Base-by-base conservation (phyloP, 176 grass and related monocot species). In the Echinochloa phyllopogon region DNA sequence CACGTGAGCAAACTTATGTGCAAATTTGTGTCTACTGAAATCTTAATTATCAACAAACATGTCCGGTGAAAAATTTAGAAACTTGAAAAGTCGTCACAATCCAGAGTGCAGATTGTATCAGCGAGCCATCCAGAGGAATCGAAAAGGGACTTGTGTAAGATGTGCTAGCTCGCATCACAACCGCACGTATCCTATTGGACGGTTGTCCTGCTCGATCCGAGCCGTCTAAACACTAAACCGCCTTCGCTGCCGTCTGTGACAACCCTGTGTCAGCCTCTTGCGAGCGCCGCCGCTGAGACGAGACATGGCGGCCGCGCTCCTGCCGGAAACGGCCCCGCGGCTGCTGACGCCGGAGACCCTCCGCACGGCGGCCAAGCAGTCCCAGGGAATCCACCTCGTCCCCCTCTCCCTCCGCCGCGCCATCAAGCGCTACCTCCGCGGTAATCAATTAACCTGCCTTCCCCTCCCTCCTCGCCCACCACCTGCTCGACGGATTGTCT, bases 361-460 rank as follows among this genome's bases (percentile, higher is more conserved):
- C 42, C 91, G 91, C 48, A 80, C 87, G 40, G 93, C 89, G 70
- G 91, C 96, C 10, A 98, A 92, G 83, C 96, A 98, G 76, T 98
- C 96, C 15, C 78, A 93, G 83, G 93, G 93, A 9, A 93, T 98
- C 71, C 87, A 92, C 57, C 87, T 85, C 53, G 83, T 98, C 14
- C 95, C 89, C 47, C 82, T 95, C 80, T 80, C 89, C 66, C 96
- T 98, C 83, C 91, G 93, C 49, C 89, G 89, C 72, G 82, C 96
- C 83, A 95, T 98, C 80, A 98, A 95, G 78, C 89, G 92, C 67
- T 93, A 90, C 82, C 85, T 98, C 36, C 91, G 89, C 52, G 91
- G 92, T 94, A 77, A 71, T 3, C 27, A 3, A 9, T 14, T 3
- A 29, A 24, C 20, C 1, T 38, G 5, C 24, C 51, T 5, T 24